Conservation (phyloP, 768 basidiomycete species). For the Lactifluus subvellereus region DNA sequence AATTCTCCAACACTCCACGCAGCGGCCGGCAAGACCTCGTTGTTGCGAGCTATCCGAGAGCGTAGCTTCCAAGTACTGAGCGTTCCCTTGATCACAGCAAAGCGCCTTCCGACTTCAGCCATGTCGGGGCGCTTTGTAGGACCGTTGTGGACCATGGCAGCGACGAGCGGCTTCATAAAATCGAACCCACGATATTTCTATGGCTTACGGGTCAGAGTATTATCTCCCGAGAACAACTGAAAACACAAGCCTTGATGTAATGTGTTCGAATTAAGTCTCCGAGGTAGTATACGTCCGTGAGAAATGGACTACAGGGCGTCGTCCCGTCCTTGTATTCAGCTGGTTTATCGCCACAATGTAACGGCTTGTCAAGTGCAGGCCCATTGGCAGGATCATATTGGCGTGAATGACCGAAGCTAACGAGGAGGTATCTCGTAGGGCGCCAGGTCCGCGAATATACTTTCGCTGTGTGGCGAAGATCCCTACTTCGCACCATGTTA, state of each 20-base stretch:
- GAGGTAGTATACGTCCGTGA: conserved; percentile 33
- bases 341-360: conserved; percentile 39
- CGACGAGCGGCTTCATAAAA: conserved; percentile 30
- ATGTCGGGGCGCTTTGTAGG: conserved; percentile 32
- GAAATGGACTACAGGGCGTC: conserved; percentile 29
- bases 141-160: conserved; percentile 33
- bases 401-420: conserved; percentile 36
- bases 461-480: conserved; percentile 25
- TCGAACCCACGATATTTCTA: conserved; percentile 27
- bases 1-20: too few relatives aligned
- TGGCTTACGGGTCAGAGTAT: neutral
- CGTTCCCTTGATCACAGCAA: conserved; percentile 21
- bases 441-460: conserved; percentile 30
- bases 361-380: conserved; percentile 27
- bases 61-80: conserved; percentile 31
- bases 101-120: conserved; percentile 30
- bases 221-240: neutral
- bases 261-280: conserved; percentile 31
- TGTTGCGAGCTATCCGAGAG: conserved; percentile 26
- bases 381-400: conserved; percentile 28
- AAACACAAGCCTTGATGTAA: conserved; percentile 26
- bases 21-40: neutral
- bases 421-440: conserved; percentile 32
- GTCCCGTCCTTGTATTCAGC: conserved; percentile 27
- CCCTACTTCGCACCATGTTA: conserved; percentile 9